Evolutionary conservation across 2,329 filamentous ascomycete genomes (phyloP).

Genomic region (Pseudogymnoascus sp.): DNA sequence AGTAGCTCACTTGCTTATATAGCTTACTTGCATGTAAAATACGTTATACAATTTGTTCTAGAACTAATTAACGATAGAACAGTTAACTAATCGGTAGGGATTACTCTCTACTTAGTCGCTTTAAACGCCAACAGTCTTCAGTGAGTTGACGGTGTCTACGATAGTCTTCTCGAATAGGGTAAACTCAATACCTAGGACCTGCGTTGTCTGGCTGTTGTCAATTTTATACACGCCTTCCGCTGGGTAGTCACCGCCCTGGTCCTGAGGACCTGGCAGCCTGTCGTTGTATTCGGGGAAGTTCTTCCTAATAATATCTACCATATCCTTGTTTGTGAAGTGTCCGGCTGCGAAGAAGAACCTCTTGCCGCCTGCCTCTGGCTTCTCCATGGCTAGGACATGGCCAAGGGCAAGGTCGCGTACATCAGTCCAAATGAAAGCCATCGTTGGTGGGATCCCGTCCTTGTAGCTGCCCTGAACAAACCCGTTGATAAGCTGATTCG

Average conservation of each 20-base stretch:
- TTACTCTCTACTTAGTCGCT: too few species aligned
- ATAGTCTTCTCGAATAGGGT: constrained; percentile 47
- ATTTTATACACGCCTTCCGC: constrained; percentile 42
- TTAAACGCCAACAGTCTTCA: constrained; percentile 14
- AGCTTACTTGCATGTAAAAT: too few species aligned
- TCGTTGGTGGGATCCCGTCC: constrained; percentile 38
- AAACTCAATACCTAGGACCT: constrained; percentile 53
- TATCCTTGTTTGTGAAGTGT: constrained; percentile 51
- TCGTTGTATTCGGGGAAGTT: constrained; percentile 45
- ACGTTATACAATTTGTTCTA: too few species aligned
- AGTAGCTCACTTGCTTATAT: too few species aligned
- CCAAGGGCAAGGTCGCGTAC: constrained; percentile 54
- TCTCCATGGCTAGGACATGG: constrained; percentile 51
- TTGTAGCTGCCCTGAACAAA: constrained; percentile 51
- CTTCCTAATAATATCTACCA: constrained; percentile 46
- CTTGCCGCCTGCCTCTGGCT: constrained; percentile 48
- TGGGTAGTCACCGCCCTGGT: constrained; percentile 23
- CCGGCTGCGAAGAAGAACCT: constrained; percentile 56
- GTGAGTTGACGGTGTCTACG: constrained; percentile 44
- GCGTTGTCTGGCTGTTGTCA: constrained; percentile 46
- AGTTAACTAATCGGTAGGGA: too few species aligned
- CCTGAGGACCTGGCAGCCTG: constrained; percentile 36
- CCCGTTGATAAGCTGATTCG: constrained; percentile 58
- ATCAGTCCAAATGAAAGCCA: constrained; percentile 48
- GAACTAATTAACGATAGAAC: too few species aligned